phyloP scores from a whole-genome alignment of 2,329 filamentous ascomycete genomes.

The Apiospora pterosperma region DNA sequence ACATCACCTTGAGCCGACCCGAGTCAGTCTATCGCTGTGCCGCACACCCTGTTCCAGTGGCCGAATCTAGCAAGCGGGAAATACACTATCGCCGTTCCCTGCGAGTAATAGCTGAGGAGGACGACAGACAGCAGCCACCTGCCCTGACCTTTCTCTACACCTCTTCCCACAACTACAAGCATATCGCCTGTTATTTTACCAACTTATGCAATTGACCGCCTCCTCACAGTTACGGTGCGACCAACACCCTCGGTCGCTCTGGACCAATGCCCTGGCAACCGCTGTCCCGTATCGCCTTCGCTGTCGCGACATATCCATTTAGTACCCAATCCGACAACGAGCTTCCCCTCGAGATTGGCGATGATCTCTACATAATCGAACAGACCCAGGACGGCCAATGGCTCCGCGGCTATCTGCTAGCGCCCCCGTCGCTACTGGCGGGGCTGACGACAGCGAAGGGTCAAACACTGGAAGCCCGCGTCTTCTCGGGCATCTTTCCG shows the following conservation, averaged over 20 bases:
- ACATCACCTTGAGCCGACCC: not conserved
- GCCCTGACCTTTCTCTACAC: not conserved
- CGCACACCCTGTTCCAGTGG: not conserved
- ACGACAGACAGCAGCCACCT: not conserved
- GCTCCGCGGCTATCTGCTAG: conserved; percentile 93
- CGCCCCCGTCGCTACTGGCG: conserved; percentile 87
- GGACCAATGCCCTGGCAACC: conserved; percentile 89
- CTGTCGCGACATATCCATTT: conserved; percentile 94
- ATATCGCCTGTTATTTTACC: not conserved
- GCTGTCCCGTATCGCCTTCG: conserved; percentile 94
- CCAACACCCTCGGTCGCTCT: conserved; percentile 1
- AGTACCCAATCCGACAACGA: conserved; percentile 82
- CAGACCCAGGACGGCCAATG: conserved; percentile 89
- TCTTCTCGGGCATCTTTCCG: conserved; percentile 98
- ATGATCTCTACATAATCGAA: conserved; percentile 98
- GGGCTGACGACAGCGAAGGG: conserved; percentile 88
- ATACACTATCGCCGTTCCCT: not conserved
- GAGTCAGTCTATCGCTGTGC: not conserved
- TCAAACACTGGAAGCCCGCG: conserved; percentile 88
- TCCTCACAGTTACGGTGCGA: conserved; percentile 4
- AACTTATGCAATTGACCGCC: conserved; percentile 5
- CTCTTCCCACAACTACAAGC: not conserved
- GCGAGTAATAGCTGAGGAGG: not conserved
- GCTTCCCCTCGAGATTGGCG: conserved; percentile 92
- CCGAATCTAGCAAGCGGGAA: not conserved